Conservation (phyloP, 208 protist species). For the Acanthamoeba rhysodes region DNA sequence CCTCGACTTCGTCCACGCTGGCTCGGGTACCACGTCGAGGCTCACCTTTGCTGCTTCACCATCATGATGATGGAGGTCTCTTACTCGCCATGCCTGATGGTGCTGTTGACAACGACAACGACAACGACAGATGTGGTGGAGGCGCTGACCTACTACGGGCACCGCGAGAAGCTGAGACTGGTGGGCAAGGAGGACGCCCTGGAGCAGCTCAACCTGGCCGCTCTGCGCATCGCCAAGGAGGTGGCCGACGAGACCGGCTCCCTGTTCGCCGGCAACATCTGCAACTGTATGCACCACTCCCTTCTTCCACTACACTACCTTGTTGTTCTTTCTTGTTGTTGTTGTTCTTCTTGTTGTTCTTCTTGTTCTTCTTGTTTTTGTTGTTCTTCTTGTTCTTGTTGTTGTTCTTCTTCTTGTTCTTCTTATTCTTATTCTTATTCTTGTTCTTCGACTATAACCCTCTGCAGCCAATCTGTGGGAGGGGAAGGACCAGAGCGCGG, state of each 20-base stretch:
- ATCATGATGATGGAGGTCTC: too few species aligned
- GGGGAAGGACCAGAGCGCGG: background rate
- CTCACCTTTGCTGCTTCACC: background rate
- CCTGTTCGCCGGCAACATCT: slow-evolving; percentile 53
- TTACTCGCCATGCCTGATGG: too few species aligned
- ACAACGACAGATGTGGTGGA: slow-evolving; percentile 48
- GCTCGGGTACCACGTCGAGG: background rate
- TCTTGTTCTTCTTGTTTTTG: too few species aligned
- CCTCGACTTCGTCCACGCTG: slow-evolving; percentile 59
- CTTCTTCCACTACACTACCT: background rate
- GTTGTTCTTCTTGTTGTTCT: too few species aligned
- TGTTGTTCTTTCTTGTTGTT: background rate
- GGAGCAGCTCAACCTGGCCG: slow-evolving; percentile 49
- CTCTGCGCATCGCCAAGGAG: slow-evolving; percentile 67
- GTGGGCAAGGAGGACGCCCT: slow-evolving; percentile 69
- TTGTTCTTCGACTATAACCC: too few species aligned
- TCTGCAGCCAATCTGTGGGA: slow-evolving; percentile 23
- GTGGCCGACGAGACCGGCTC: slow-evolving; percentile 46
- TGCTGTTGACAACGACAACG: too few species aligned
- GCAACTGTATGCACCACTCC: slow-evolving; percentile 40
- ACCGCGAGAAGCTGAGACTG: slow-evolving; percentile 67
- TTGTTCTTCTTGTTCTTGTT: too few species aligned
- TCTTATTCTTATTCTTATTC: background rate
- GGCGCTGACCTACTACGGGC: slow-evolving; percentile 69
- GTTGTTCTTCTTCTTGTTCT: background rate